Evolutionary conservation across 2,329 filamentous ascomycete species (phyloP).

Genomic region (Diaporthe sp.): DNA sequence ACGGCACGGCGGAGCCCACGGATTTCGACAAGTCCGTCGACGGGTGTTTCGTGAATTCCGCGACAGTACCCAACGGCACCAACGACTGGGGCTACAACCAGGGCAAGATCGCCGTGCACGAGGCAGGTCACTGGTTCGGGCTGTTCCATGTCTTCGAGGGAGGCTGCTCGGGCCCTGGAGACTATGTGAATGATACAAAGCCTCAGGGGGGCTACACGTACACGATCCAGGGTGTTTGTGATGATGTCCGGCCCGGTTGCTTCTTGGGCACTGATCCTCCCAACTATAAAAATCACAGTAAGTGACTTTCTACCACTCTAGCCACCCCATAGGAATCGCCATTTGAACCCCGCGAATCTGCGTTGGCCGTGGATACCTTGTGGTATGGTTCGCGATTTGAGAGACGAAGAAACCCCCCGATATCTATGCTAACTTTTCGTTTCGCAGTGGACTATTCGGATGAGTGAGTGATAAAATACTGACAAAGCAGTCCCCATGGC

Average conservation of each 20-base stretch:
- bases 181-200: constrained; percentile 58
- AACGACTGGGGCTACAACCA: constrained; percentile 47
- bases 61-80: constrained; percentile 6
- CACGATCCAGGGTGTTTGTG: background rate
- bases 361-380: too few relatives aligned
- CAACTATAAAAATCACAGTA: constrained; percentile 22
- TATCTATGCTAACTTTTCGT: background rate
- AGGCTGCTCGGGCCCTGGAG: constrained; percentile 53
- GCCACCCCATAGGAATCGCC: background rate
- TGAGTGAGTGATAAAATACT: background rate
- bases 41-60: constrained; percentile 13
- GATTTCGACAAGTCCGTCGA: constrained; percentile 23
- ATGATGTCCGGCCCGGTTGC: background rate
- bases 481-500: background rate
- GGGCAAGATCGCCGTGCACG: constrained; percentile 60
- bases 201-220: background rate
- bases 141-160: constrained; percentile 60
- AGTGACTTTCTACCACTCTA: background rate
- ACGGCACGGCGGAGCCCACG: constrained; percentile 14
- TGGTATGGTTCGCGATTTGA: background rate
- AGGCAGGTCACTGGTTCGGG: constrained; percentile 62
- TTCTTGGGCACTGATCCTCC: constrained; percentile 9
- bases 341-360: too few relatives aligned
- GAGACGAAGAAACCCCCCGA: background rate
- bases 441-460: constrained; percentile 22